These are phyloP conservation scores for Neurospora sp. DNA, from an alignment of 495 filamentous ascomycete genomes.

Conservation along the genomic window DNA sequence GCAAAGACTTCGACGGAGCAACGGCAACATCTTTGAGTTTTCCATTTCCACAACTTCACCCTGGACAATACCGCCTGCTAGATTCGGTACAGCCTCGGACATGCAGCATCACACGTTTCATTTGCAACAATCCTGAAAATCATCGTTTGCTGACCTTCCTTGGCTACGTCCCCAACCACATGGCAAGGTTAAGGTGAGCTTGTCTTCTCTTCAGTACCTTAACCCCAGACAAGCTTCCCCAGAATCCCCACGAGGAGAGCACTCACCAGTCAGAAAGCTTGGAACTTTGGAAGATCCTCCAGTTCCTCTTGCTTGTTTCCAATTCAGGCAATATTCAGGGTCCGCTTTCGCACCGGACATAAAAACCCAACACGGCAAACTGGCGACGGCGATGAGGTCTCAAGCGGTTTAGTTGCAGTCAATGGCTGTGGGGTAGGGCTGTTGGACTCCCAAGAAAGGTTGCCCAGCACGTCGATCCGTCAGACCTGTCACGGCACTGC, in stretches of 20 bases:
- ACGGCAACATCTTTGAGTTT: neutral
- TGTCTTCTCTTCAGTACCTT: neutral
- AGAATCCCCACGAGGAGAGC: neutral
- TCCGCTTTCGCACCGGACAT: neutral
- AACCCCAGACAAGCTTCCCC: neutral
- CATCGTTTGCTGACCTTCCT: neutral
- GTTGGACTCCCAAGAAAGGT: neutral
- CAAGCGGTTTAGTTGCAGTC: neutral
- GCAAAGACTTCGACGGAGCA: neutral
- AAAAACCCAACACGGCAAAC: neutral
- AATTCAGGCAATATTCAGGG: neutral
- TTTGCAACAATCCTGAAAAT: neutral
- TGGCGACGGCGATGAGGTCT: neutral
- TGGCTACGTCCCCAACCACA: neutral
- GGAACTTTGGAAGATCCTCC: neutral
- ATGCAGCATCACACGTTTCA: neutral
- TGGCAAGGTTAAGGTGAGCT: neutral
- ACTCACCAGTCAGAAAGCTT: no score
- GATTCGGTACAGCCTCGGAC: neutral
- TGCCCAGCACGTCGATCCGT: neutral
- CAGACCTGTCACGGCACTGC: neutral
- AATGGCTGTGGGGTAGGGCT: neutral
- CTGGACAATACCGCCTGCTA: neutral
- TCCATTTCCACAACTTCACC: neutral
- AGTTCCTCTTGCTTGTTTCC: neutral